phyloP scores from a whole-genome alignment of 345 rosid genomes.

The Eucalyptus virginea region DNA sequence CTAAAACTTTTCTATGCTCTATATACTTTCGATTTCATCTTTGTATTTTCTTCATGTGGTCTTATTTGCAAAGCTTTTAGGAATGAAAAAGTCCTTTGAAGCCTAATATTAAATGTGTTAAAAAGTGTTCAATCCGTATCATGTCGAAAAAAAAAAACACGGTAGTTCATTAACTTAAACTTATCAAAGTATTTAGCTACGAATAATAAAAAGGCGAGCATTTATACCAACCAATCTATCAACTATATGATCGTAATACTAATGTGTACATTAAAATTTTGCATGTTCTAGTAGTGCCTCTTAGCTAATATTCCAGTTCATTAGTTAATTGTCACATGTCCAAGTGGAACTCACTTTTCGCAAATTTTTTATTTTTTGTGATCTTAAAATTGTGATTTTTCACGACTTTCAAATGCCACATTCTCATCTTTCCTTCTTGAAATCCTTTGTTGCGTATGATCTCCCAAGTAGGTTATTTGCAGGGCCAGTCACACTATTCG shows the following conservation, averaged over 20 bases:
- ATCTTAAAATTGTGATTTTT: not conserved
- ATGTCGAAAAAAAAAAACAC: not conserved
- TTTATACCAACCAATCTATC: too few species aligned
- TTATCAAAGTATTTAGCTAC: rapidly evolving
- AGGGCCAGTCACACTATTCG: rapidly evolving
- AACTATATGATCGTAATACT: too few species aligned
- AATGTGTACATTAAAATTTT: not conserved
- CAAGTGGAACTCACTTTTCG: rapidly evolving
- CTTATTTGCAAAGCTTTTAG: not conserved
- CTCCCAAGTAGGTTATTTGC: not conserved
- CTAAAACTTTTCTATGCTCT: not conserved
- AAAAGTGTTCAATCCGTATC: not conserved
- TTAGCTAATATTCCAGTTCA: not conserved
- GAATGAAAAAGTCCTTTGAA: not conserved
- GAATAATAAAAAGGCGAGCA: rapidly evolving
- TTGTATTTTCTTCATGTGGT: too few species aligned
- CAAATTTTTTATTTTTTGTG: rapidly evolving
- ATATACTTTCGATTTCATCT: too few species aligned
- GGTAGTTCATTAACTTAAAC: not conserved
- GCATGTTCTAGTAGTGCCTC: not conserved
- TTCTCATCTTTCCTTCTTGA: not conserved
- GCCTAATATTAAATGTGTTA: not conserved
- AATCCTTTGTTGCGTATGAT: not conserved
- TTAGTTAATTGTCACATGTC: not conserved
- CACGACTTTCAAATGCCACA: rapidly evolving